Conservation (phyloP, 768 basidiomycete genomes). For the Fistulinella prunicolor region DNA sequence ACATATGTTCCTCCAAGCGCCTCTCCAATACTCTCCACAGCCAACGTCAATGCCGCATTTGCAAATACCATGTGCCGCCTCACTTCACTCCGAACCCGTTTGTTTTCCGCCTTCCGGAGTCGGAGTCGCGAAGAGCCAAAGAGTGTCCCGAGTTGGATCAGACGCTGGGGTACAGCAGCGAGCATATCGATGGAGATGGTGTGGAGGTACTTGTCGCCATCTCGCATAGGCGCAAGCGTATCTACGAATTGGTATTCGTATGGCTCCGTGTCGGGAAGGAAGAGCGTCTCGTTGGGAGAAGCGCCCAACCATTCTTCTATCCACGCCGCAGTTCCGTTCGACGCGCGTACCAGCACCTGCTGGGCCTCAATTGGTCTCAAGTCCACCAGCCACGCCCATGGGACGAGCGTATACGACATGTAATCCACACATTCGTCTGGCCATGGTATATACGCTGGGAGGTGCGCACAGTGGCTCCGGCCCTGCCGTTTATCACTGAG, state of each 20-base stretch:
- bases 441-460: conserved; percentile 32
- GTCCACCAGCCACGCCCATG: conserved; percentile 72
- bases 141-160: conserved; percentile 70
- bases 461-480: conserved; percentile 46
- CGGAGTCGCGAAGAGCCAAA: conserved; percentile 73
- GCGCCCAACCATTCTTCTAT: conserved; percentile 24
- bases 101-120: conserved; percentile 40
- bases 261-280: conserved; percentile 49
- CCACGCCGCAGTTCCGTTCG: conserved; percentile 45
- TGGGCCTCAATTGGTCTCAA: conserved; percentile 36
- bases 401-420: conserved; percentile 56
- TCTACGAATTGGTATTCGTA: conserved; percentile 46
- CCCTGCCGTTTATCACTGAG: conserved; percentile 49
- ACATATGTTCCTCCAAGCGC: conserved; percentile 49
- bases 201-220: conserved; percentile 11
- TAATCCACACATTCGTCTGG: conserved; percentile 62
- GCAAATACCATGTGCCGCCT: conserved; percentile 52
- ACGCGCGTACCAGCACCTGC: conserved; percentile 47
- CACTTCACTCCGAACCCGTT: conserved; percentile 43
- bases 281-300: conserved; percentile 38
- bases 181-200: conserved; percentile 12
- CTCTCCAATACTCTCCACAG: conserved; percentile 43
- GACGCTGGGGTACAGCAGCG: conserved; percentile 32
- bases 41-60: conserved; percentile 37
- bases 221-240: conserved; percentile 3